A percentile compares a stretch with the other conserved stretches of the same genome.
Conservation (phyloP, 176 grass and related monocot species). For the Carex cristatella region DNA sequence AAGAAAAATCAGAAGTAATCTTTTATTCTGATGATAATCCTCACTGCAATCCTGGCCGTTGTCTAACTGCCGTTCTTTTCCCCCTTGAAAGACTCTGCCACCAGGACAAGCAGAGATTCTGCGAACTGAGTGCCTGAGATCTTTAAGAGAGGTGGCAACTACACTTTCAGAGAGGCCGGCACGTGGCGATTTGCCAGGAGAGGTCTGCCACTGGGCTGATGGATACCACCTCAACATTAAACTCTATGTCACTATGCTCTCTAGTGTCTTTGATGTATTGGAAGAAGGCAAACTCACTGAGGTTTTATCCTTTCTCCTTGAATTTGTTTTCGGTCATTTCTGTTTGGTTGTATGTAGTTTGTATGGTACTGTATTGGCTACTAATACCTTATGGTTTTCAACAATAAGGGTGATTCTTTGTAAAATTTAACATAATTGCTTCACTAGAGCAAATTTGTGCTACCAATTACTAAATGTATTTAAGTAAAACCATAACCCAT, state of each 20-base stretch:
- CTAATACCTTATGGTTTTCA: not conserved
- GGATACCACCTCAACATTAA: slow-evolving; percentile 88
- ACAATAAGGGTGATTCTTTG: not conserved
- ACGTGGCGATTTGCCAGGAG: slow-evolving; percentile 85
- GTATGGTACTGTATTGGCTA: not conserved
- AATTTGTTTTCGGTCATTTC: not conserved
- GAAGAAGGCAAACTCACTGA: slow-evolving; percentile 96
- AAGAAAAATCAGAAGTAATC: not conserved
- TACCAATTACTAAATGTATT: not conserved
- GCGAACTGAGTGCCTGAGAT: slow-evolving; percentile 73
- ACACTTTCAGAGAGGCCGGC: slow-evolving; percentile 84
- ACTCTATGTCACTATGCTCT: slow-evolving; percentile 89
- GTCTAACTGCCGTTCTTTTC: slow-evolving; percentile 1
- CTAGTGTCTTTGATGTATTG: slow-evolving; percentile 88
- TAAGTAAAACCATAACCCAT: not conserved
- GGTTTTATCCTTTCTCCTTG: slow-evolving; percentile 23
- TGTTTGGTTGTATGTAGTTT: not conserved
- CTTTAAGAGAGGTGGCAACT: slow-evolving; percentile 64
- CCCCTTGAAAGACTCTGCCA: slow-evolving; percentile 52
- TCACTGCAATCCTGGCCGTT: not conserved
- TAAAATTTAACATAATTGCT: slow-evolving; percentile 26
- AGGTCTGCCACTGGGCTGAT: slow-evolving; percentile 98
- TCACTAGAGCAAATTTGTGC: not conserved
- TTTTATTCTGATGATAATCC: not conserved
- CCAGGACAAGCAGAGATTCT: slow-evolving; percentile 82